Percentiles rank a stretch among this genome's conserved stretches.
These are phyloP conservation scores for Cymbopogon citratus DNA, from an alignment of 176 grass and related monocot species.

Conservation along the genomic window DNA sequence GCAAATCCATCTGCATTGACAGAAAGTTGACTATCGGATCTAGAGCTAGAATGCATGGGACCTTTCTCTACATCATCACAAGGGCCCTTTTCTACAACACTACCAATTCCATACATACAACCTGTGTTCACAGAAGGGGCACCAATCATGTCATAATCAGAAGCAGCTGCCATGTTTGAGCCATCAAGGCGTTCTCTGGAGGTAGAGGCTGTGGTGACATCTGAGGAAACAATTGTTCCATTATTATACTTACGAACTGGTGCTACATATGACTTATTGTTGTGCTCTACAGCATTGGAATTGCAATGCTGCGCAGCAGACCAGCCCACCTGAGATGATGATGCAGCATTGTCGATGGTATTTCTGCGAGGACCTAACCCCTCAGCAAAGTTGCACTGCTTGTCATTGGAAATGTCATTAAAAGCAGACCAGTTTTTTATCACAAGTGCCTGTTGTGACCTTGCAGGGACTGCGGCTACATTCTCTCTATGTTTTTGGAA, in stretches of 20 bases:
- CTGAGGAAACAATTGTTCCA: slow-evolving; percentile 33
- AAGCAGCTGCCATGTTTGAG: slow-evolving; percentile 14
- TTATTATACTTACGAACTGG: slow-evolving; percentile 37
- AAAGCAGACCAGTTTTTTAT: slow-evolving; percentile 84
- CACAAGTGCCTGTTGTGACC: slow-evolving; percentile 67
- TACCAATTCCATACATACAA: no score
- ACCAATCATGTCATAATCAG: slow-evolving; percentile 6
- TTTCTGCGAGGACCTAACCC: slow-evolving; percentile 44
- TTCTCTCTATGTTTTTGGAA: slow-evolving; percentile 69
- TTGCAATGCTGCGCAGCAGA: slow-evolving; percentile 48
- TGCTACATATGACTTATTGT: slow-evolving; percentile 22
- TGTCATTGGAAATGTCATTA: slow-evolving; percentile 75
- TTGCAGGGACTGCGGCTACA: slow-evolving; percentile 47
- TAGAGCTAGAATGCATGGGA: no score
- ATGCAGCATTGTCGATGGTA: slow-evolving; percentile 38
- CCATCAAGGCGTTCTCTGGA: slow-evolving; percentile 11
- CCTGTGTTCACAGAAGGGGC: neutral
- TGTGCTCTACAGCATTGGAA: slow-evolving; percentile 44
- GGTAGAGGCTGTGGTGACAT: slow-evolving; percentile 19
- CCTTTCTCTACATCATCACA: no score
- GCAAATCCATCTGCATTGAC: no score
- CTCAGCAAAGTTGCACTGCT: slow-evolving; percentile 46
- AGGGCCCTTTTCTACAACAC: no score
- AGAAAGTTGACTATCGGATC: no score
- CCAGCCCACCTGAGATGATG: slow-evolving; percentile 55